phyloP scores from a whole-genome alignment of 331 rosid species.

The Stylosanthes scabra region DNA sequence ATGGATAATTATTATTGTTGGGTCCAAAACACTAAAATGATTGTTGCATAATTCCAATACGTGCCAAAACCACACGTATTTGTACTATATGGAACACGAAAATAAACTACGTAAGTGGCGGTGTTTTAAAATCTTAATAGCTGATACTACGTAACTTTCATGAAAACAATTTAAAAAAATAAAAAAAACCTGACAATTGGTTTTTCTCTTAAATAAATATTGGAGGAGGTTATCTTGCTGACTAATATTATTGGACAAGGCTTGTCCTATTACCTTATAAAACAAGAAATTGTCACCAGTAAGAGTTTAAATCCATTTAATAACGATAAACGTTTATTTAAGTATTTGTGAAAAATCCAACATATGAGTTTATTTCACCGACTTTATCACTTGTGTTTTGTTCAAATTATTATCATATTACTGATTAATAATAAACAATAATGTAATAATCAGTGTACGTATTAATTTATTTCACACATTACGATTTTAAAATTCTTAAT shows the following conservation, averaged over 20 bases:
- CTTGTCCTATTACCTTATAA: not conserved
- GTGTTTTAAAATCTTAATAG: slow-evolving; percentile 22
- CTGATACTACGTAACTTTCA: not conserved
- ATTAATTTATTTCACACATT: not conserved
- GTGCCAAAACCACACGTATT: not conserved
- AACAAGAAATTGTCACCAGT: not conserved
- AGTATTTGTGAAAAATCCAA: not conserved
- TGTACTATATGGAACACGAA: slow-evolving; percentile 18
- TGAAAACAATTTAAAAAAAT: not conserved
- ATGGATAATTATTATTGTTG: not conserved
- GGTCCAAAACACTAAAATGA: not conserved
- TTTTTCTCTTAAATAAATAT: not conserved
- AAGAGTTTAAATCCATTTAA: not conserved
- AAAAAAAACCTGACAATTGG: not conserved
- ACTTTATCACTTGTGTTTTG: not conserved
- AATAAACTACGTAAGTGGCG: not conserved
- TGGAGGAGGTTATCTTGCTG: not conserved
- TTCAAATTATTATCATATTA: not conserved
- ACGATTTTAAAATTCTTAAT: slow-evolving; percentile 9
- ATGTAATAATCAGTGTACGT: not conserved
- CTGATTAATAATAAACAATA: not conserved
- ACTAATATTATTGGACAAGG: not conserved
- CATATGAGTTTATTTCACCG: not conserved
- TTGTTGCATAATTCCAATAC: not conserved
- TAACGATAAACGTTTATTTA: not conserved